Conservation (phyloP, 148 eudicot species). For the Fagopyrum tataricum region DNA sequence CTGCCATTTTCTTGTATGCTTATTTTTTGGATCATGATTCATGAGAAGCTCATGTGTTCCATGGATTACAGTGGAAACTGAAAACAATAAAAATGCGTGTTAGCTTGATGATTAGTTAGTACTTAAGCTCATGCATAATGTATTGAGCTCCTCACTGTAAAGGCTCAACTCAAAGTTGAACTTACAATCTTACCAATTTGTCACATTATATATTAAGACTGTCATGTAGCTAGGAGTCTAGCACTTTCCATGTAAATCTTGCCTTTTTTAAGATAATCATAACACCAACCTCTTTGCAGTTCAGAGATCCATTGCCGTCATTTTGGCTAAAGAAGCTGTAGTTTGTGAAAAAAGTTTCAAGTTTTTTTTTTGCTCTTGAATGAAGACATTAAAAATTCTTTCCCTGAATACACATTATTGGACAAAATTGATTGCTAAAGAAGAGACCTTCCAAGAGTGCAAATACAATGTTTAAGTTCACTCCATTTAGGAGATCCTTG, state of each 20-base stretch:
- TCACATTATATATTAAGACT: not conserved
- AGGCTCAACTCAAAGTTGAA: not conserved
- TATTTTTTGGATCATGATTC: not conserved
- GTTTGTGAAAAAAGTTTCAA: too few relatives aligned
- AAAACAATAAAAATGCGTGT: not conserved
- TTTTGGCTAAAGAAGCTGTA: not conserved
- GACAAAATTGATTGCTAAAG: not conserved
- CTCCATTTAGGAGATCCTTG: not conserved
- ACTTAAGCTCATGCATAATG: not conserved
- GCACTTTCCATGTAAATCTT: not conserved
- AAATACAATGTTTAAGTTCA: not conserved
- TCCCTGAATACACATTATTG: not conserved
- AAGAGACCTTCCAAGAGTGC: not conserved
- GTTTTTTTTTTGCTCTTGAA: not conserved
- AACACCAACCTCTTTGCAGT: not conserved
- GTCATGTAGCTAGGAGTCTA: not conserved
- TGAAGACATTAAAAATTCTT: not conserved
- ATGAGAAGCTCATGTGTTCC: not conserved
- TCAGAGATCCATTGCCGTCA: not conserved
- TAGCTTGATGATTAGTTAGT: not conserved
- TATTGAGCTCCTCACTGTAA: not conserved
- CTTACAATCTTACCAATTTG: not conserved
- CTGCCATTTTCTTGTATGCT: not conserved
- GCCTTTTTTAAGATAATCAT: not conserved
- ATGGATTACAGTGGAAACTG: not conserved